Base-by-base conservation (phyloP, 345 rosid species). In the Salix brachista region DNA sequence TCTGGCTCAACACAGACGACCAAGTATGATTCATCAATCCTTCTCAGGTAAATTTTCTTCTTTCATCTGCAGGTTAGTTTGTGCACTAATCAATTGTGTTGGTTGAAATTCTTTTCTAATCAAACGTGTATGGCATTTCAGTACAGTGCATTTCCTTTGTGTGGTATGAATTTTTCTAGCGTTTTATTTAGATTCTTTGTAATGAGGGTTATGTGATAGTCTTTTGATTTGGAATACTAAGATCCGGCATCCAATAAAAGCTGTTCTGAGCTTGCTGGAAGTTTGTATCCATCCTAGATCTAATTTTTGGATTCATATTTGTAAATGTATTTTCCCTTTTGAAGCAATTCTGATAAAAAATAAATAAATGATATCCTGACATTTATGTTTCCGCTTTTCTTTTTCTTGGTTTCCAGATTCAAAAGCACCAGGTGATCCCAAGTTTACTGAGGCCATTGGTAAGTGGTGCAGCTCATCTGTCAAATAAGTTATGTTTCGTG, bases 381-480 rank as follows among this genome's bases (percentile, higher is more conserved):
- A 68, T 68, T 13, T 23, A 68, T 68, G 18, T 48, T 21, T 30
- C 32, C 36, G 30, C 17, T 54, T 1, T 37, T 4, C 1, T 44
- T 14, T 16, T 73, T 74, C 67, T 67, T 36, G 69, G 28, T 81
- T 85, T 84, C 82, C 90, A 91, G 97, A 88, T 81, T 85, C 88
- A 56, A 95, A 80, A 80, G 79, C 85, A 65, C 80, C 80, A 5
- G 87, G 88, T 77, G 96, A 91, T 80, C 85, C 90, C 77, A 93
- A 83, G 83, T 86, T 88, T 76, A 64, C 88, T 30, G 99, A 96
- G 85, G 89, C 91, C 78, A 89, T 81, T 81, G 98, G 98, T 93
- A 88, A 88, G 89, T 25, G 28, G 75, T 72, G 54, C 65, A 13
- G 48, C 74, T 60, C 52, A 25, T 44, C 70, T 25, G 42, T 71